Percentiles rank a stretch among this genome's conserved stretches.
phyloP scores from a whole-genome alignment of 2,329 filamentous ascomycete genomes.

The Neonectria faginata region DNA sequence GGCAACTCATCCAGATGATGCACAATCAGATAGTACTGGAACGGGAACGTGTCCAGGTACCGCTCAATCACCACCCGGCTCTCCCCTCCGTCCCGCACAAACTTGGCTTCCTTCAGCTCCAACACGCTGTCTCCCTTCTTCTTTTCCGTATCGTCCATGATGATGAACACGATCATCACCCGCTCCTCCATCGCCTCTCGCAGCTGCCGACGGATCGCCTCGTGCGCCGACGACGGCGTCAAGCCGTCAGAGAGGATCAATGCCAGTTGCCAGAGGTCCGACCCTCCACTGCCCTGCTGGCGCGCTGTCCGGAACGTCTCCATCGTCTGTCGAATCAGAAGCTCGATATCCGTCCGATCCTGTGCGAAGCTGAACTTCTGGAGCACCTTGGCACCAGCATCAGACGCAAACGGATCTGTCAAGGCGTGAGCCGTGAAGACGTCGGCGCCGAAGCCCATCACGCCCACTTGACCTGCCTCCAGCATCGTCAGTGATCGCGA shows the following conservation, averaged over 20 bases:
- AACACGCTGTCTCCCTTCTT: slow-evolving; percentile 76
- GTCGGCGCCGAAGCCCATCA: slow-evolving; percentile 88
- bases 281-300: slow-evolving; percentile 63
- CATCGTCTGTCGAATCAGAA: slow-evolving; percentile 81
- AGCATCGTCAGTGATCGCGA: slow-evolving; percentile 89
- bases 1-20: slow-evolving; percentile 92
- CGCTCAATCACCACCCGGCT: slow-evolving; percentile 83
- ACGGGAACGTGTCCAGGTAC: slow-evolving; percentile 96
- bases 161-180: slow-evolving; percentile 98
- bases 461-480: slow-evolving; percentile 92
- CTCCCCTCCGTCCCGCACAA: slow-evolving; percentile 74
- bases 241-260: slow-evolving; percentile 94
- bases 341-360: slow-evolving; percentile 84
- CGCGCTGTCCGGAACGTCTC: slow-evolving; percentile 84
- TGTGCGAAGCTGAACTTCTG: slow-evolving; percentile 88
- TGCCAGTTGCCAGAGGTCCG: slow-evolving; percentile 94
- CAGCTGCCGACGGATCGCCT: slow-evolving; percentile 82
- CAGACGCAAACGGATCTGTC: slow-evolving; percentile 79
- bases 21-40: slow-evolving; percentile 96
- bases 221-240: slow-evolving; percentile 84
- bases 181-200: slow-evolving; percentile 90
- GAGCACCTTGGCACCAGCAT: slow-evolving; percentile 84
- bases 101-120: slow-evolving; percentile 88
- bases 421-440: slow-evolving; percentile 90
- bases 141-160: slow-evolving; percentile 77